Conservation (phyloP, 495 filamentous ascomycete genomes). For the Neurospora sp. region DNA sequence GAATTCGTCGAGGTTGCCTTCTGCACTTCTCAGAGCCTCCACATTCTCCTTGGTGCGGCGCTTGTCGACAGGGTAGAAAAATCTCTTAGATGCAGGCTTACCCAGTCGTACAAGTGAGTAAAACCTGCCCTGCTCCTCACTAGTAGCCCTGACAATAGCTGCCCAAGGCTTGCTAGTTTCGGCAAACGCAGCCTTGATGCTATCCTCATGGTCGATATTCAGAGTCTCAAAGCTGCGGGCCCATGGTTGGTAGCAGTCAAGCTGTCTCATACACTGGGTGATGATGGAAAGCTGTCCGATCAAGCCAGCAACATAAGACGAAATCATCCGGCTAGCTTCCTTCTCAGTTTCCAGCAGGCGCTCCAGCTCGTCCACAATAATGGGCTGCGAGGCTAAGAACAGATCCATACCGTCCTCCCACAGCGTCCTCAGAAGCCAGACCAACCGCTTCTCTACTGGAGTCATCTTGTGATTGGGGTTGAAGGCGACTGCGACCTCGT, state of each 20-base stretch:
- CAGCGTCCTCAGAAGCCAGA: conserved; percentile 25
- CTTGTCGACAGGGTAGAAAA: conserved; percentile 42
- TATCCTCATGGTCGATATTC: conserved; percentile 10
- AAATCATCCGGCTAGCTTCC: conserved; percentile 27
- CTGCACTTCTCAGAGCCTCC: conserved; percentile 25
- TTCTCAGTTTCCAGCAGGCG: conserved; percentile 29
- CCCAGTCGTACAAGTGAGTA: conserved; percentile 14
- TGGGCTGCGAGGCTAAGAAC: conserved; percentile 19
- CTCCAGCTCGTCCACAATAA: conserved; percentile 36
- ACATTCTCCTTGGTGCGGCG: conserved; percentile 34
- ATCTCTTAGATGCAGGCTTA: conserved; percentile 21
- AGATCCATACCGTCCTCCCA: conserved; percentile 17
- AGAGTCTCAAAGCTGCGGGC: conserved; percentile 27
- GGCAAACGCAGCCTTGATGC: conserved; percentile 11
- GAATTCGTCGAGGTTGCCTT: conserved; percentile 39
- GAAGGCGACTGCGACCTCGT: background rate
- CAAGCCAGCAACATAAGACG: conserved; percentile 18
- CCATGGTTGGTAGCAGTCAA: conserved; percentile 41
- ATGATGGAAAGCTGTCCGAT: conserved; percentile 38
- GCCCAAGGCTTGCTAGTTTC: conserved; percentile 7
- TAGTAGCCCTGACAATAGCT: conserved; percentile 6
- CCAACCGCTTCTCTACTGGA: conserved; percentile 14
- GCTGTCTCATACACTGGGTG: conserved; percentile 28
- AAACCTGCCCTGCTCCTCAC: background rate
- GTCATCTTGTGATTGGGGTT: conserved; percentile 6